phyloP scores from a whole-genome alignment of 768 basidiomycete genomes.

The Pulveroboletus sp. region DNA sequence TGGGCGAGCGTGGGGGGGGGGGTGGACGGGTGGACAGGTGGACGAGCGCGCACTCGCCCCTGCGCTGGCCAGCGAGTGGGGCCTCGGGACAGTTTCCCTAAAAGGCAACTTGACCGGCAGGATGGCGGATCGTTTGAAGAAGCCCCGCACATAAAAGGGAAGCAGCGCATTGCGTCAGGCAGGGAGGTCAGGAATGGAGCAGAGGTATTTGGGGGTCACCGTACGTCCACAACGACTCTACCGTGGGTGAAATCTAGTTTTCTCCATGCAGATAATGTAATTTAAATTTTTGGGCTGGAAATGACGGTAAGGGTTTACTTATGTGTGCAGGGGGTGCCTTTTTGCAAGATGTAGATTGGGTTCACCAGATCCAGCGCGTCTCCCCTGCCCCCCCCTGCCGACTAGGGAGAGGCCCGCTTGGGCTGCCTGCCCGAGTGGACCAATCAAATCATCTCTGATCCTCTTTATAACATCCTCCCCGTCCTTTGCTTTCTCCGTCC shows the following conservation, averaged over 20 bases:
- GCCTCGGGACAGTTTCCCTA: background rate
- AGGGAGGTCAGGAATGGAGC: background rate
- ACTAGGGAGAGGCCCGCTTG: background rate
- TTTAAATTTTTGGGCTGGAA: background rate
- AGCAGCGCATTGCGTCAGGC: background rate
- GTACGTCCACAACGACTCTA: background rate
- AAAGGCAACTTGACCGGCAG: constrained; percentile 4
- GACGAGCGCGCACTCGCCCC: no score
- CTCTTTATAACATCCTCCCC: constrained; percentile 28
- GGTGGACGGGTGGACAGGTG: no score
- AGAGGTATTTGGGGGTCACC: constrained; percentile 10
- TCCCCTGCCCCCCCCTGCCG: background rate
- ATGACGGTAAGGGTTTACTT: constrained; percentile 3
- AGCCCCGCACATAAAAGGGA: constrained; percentile 14
- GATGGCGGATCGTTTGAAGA: constrained; percentile 18
- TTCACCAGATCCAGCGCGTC: constrained; percentile 17
- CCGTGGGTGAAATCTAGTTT: background rate
- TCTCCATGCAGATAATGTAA: background rate
- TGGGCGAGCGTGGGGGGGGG: no score
- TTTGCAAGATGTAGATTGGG: constrained; percentile 18
- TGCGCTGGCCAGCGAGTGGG: no score
- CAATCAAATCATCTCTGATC: constrained; percentile 24
- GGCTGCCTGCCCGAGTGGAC: constrained; percentile 10
- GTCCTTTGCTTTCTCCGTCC: constrained; percentile 10
- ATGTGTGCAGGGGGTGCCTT: constrained; percentile 2